Evolutionary conservation across 2,329 filamentous ascomycete genomes (phyloP).

Genomic region (Kalaharituber pfeilii): DNA sequence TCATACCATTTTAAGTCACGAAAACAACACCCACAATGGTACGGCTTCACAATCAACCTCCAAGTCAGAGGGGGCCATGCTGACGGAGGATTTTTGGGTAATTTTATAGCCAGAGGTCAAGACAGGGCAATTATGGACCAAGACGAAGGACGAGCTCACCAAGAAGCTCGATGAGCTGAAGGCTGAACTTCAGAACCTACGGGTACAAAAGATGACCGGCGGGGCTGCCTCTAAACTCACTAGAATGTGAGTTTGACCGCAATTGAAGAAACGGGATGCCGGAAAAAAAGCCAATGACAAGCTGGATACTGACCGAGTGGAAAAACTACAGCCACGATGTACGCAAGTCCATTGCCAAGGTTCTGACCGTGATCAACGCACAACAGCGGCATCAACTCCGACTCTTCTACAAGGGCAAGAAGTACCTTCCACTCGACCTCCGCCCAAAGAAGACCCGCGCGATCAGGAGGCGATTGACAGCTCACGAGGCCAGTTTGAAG

Average conservation of each 20-base stretch:
- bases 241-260: constrained; percentile 59
- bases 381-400: constrained; percentile 97
- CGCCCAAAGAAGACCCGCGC: constrained; percentile 95
- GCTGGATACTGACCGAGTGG: constrained; percentile 7
- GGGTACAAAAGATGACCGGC: constrained; percentile 92
- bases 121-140: constrained; percentile 91
- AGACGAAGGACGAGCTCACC: constrained; percentile 96
- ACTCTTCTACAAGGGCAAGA: constrained; percentile 99
- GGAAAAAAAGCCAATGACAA: constrained; percentile 1
- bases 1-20: constrained; percentile 21
- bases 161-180: constrained; percentile 93
- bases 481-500: constrained; percentile 68
- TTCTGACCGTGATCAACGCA: constrained; percentile 98
- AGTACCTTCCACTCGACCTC: constrained; percentile 97
- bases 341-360: constrained; percentile 97
- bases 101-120: constrained; percentile 65
- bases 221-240: constrained; percentile 90
- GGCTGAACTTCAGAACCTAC: constrained; percentile 78
- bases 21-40: constrained; percentile 25
- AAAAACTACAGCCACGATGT: constrained; percentile 62
- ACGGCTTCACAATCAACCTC: constrained; percentile 12
- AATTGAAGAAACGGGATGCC: constrained; percentile 8
- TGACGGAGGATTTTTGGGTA: constrained; percentile 11
- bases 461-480: constrained; percentile 85
- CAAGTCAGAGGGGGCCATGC: constrained; percentile 8